Percentiles rank a stretch among this genome's conserved stretches.
Evolutionary conservation across 257 asterid species (phyloP).

Genomic region (Henckelia pumila): DNA sequence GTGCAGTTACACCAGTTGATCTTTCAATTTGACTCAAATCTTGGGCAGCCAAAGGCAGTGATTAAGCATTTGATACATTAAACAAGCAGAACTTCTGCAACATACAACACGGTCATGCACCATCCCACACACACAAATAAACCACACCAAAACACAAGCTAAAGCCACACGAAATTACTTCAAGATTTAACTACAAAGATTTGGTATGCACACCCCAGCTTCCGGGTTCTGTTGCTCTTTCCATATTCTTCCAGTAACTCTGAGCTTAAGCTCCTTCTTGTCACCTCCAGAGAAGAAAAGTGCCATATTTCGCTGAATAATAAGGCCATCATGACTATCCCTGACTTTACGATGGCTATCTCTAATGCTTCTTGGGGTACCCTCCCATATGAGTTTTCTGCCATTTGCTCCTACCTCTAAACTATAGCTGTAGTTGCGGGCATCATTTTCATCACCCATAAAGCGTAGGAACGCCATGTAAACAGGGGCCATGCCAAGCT

Average conservation of each 20-base stretch:
- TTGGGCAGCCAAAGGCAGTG: background rate
- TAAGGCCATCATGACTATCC: slow-evolving; percentile 37
- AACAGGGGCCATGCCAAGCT: slow-evolving; percentile 36
- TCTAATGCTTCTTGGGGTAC: slow-evolving; percentile 40
- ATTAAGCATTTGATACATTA: background rate
- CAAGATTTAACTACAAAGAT: slow-evolving; percentile 3
- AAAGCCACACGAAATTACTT: background rate
- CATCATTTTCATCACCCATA: slow-evolving; percentile 41
- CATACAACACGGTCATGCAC: background rate
- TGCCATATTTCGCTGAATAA: slow-evolving; percentile 37
- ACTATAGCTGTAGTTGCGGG: slow-evolving; percentile 34
- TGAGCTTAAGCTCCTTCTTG: slow-evolving; percentile 36
- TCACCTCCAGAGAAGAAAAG: slow-evolving; percentile 35
- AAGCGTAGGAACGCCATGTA: slow-evolving; percentile 41
- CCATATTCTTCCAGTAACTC: slow-evolving; percentile 15
- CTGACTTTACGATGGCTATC: slow-evolving; percentile 37
- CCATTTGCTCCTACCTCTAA: slow-evolving; percentile 39
- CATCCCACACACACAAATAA: background rate
- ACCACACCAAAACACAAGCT: background rate
- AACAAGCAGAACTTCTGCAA: background rate
- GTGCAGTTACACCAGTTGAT: too few species aligned
- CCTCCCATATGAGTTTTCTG: slow-evolving; percentile 41
- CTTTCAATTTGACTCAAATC: background rate
- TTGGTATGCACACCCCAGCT: slow-evolving; percentile 7
- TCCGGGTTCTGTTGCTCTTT: background rate